A percentile compares a stretch with the other conserved stretches of the same genome.
phyloP scores from a whole-genome alignment of 106 monocot genomes.

The Chionographis japonica region DNA sequence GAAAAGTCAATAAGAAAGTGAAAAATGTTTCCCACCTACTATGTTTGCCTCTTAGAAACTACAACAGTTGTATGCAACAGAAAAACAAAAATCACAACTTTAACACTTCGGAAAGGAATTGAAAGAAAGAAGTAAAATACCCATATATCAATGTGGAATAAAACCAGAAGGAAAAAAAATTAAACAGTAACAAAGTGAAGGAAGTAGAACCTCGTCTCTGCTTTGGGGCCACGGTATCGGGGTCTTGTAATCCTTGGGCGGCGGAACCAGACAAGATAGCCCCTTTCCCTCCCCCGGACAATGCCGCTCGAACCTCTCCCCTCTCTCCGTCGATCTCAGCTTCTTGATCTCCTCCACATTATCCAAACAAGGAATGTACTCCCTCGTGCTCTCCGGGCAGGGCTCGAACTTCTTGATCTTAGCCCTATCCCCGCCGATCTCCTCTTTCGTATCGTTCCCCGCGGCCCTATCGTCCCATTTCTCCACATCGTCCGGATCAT shows the following conservation, averaged over 20 bases:
- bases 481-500: slow-evolving; percentile 35
- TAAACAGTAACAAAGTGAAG: neutral
- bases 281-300: slow-evolving; percentile 50
- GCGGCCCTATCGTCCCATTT: slow-evolving; percentile 8
- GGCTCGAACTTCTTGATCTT: slow-evolving; percentile 42
- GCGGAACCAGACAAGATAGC: slow-evolving; percentile 64
- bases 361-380: slow-evolving; percentile 93
- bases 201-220: slow-evolving; percentile 62
- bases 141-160: too few relatives aligned
- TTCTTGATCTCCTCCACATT: slow-evolving; percentile 58
- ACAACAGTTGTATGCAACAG: too few relatives aligned
- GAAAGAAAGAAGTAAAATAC: too few relatives aligned
- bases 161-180: too few relatives aligned
- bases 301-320: slow-evolving; percentile 79
- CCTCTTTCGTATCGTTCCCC: slow-evolving; percentile 7
- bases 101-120: too few relatives aligned
- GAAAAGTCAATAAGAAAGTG: too few relatives aligned
- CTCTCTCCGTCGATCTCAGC: slow-evolving; percentile 61
- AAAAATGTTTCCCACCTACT: too few relatives aligned
- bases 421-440: slow-evolving; percentile 5
- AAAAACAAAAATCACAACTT: too few relatives aligned
- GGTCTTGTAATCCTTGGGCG: slow-evolving; percentile 63
- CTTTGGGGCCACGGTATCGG: slow-evolving; percentile 89
- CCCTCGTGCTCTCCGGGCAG: slow-evolving; percentile 57
- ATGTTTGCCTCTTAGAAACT: too few relatives aligned